A percentile compares a stretch with the other conserved stretches of the same genome.
Evolutionary conservation across 352 stramenopile species (phyloP).

Genomic region (Globisporangium polare): DNA sequence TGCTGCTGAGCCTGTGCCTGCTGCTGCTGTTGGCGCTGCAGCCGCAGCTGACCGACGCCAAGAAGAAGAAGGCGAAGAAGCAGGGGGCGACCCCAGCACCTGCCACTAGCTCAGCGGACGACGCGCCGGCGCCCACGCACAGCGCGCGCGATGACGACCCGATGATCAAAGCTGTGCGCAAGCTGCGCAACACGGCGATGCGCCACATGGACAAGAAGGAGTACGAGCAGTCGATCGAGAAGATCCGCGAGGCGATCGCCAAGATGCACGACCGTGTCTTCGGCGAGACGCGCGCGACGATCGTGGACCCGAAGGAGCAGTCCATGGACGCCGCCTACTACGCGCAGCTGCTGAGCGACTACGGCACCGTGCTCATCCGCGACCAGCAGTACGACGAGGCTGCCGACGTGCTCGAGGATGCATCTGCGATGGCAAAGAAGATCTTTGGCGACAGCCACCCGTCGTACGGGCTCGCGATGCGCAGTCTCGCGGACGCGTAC

Average conservation of each 20-base stretch:
- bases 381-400: conserved; percentile 73
- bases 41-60: conserved; percentile 12
- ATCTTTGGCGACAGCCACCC: conserved; percentile 81
- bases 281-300: conserved; percentile 32
- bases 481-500: conserved; percentile 77
- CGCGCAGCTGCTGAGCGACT: conserved; percentile 77
- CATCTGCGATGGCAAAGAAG: conserved; percentile 63
- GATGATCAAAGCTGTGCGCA: conserved; percentile 56
- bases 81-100: neutral
- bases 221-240: conserved; percentile 47
- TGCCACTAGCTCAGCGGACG: neutral
- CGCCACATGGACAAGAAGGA: conserved; percentile 62
- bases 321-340: conserved; percentile 73
- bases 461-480: conserved; percentile 67
- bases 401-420: conserved; percentile 73
- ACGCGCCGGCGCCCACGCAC: conserved; percentile 3
- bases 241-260: conserved; percentile 63
- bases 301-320: conserved; percentile 54
- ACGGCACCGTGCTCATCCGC: conserved; percentile 69
- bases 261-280: conserved; percentile 72
- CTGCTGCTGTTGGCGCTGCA: conserved; percentile 24
- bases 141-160: conserved; percentile 34
- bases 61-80: conserved; percentile 13
- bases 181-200: conserved; percentile 72
- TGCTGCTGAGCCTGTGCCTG: conserved; percentile 14